Evolutionary conservation across 1,139 yeast genomes (phyloP), one percentile per base, ranked within the genome.

Genomic region (Blastobotrys elegans): DNA sequence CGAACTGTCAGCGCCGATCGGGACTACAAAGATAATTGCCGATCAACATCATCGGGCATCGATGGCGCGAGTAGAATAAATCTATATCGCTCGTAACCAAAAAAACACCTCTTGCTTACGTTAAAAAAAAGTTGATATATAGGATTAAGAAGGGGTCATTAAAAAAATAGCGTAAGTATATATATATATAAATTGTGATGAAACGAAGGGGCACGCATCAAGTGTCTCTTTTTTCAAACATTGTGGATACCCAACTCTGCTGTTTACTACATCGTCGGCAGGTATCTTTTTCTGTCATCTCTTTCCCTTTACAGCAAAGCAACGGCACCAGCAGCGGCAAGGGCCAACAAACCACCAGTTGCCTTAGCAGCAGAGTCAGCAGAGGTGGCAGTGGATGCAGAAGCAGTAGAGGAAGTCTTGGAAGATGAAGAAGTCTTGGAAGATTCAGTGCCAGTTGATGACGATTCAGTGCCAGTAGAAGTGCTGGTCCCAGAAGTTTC

Each of bases 381-480:
- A 24, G 56, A 21, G 24, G 47, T 27, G 29, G 44, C 37, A 14
- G 53, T n/a, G 21, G 50, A 31, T 16, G 44, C 44, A 14, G 59
- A 32, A 14, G 40, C 36, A 13, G 57, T 38, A 22, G 60, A 29
- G 20, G 58, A 50, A 14, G 43, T 48, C n/a, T n/a, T n/a, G n/a
- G n/a, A n/a, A 32, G 59, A 39, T 24, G 59, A 31, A 21, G 65
- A 29, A 27, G 65, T 39, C 18, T 65, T 49, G 21, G 53, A 40
- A 18, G 53, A 39, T 13, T 46, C 44, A 32, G 55, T 34, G 44
- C 53, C 36, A 21, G 60, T 17, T 27, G 52, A 38, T 22, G 56
- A 27, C 13, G 56, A 44, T 14, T 47, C 44, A 13, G 56, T 29
- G 27, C 53, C 21, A 33, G 51, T 39, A 31, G 54, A 22, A 29